Conservation (phyloP, 192 early-diverging fungal genomes). For the Fimicolochytrium jonesii region DNA sequence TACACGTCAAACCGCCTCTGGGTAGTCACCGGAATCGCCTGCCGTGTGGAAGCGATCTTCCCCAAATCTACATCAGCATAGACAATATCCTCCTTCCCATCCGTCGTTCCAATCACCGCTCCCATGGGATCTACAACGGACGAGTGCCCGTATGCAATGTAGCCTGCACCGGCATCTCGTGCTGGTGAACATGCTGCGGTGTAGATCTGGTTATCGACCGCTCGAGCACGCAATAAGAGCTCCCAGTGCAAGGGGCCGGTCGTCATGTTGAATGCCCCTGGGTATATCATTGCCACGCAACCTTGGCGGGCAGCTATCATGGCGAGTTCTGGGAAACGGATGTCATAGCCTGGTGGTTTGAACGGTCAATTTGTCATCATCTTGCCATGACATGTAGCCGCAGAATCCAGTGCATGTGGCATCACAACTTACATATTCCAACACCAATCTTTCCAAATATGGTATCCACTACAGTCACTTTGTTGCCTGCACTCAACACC, state of each 20-base stretch:
- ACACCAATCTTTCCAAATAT: slow-evolving; percentile 82
- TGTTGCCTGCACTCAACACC: slow-evolving; percentile 69
- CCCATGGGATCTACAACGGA: slow-evolving; percentile 84
- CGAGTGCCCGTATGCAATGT: slow-evolving; percentile 95
- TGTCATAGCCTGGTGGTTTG: no score
- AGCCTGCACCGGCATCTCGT: slow-evolving; percentile 64
- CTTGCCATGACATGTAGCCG: no score
- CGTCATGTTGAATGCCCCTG: slow-evolving; percentile 93
- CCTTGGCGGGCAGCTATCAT: slow-evolving; percentile 83
- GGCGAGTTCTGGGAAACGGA: slow-evolving; percentile 94
- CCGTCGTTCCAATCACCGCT: slow-evolving; percentile 65
- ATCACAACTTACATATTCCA: no score
- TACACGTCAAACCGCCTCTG: slow-evolving; percentile 94
- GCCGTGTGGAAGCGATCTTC: slow-evolving; percentile 58
- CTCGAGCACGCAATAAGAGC: slow-evolving; percentile 74
- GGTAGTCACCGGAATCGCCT: slow-evolving; percentile 66
- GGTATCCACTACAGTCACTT: slow-evolving; percentile 75
- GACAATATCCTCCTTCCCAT: slow-evolving; percentile 73
- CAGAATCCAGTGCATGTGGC: no score
- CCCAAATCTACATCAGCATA: slow-evolving; percentile 73
- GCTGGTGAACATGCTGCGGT: slow-evolving; percentile 96
- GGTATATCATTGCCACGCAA: slow-evolving; percentile 92
- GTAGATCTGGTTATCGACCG: slow-evolving; percentile 92
- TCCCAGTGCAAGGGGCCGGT: slow-evolving; percentile 98
- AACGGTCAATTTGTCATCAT: no score